Percentiles rank a stretch among this genome's conserved stretches.
phyloP scores from a whole-genome alignment of 2,329 filamentous ascomycete species.

The Pseudogymnoascus sp. region DNA sequence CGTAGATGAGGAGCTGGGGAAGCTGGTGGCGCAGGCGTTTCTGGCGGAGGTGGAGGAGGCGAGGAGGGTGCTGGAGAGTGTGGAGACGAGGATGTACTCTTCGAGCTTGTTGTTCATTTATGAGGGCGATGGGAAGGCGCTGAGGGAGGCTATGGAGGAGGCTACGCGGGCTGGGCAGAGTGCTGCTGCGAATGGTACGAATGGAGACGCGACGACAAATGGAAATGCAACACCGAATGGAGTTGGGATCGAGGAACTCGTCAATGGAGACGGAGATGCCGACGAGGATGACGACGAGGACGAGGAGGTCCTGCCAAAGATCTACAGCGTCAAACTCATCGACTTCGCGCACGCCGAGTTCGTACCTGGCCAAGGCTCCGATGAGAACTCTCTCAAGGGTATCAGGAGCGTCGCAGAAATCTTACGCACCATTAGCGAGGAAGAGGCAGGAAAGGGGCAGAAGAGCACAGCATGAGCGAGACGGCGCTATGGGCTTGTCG shows the following conservation, averaged over 20 bases:
- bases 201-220: conserved; percentile 17
- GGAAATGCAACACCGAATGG: conserved; percentile 8
- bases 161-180: conserved; percentile 24
- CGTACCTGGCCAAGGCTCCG: conserved; percentile 72
- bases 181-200: conserved; percentile 25
- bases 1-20: conserved; percentile 52
- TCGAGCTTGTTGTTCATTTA: conserved; percentile 51
- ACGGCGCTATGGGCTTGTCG: not conserved
- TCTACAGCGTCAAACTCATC: conserved; percentile 79
- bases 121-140: conserved; percentile 52
- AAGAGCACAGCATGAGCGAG: not conserved
- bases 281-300: conserved; percentile 42
- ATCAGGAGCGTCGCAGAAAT: conserved; percentile 65
- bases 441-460: not conserved
- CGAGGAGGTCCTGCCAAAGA: conserved; percentile 51
- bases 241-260: conserved; percentile 22
- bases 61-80: conserved; percentile 43
- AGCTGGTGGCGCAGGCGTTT: conserved; percentile 47
- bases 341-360: conserved; percentile 90
- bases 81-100: conserved; percentile 58
- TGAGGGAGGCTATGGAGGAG: conserved; percentile 34
- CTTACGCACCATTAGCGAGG: conserved; percentile 36
- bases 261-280: conserved; percentile 32
- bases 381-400: conserved; percentile 73
- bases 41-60: conserved; percentile 45